Evolutionary conservation across 257 asterid species (phyloP), one percentile per base, ranked within the genome.

Genomic region (Coffea eugenioides): DNA sequence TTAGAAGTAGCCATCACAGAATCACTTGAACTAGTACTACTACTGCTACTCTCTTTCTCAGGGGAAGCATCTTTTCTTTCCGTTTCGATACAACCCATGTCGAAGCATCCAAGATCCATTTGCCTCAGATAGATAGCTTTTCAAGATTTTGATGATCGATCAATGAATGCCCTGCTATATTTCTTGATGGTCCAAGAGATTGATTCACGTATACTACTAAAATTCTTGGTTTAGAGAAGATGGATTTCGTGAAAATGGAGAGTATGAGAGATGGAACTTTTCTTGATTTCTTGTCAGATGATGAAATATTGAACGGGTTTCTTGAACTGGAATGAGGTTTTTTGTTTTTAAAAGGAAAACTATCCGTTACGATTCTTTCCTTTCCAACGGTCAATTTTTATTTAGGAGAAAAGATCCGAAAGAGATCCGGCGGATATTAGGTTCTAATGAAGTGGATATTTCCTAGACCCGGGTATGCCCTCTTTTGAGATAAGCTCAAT

Each of bases 61-160:
- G 77, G 76, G 79, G 82, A 81, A 75, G 72, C 56, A 34, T 75
- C 91, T 56, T 80, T 81, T 69, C 65, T 86, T 57, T 80, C 83
- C 80, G 89, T 90, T 82, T 90, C 97, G 39, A 90, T 75, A 78
- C 97, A 95, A 20, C 98, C 97, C 94, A 92, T 88, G 66, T 94
- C 97, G 36, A 91, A 85, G 79, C 97, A 92, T 54, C 98, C 98
- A 73, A 92, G 90, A 92, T 96, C 97, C 99, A 93, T 93, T 72
- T 65, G 45, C 31, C 59, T 67, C 43, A 20, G 65, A 31, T 18
- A 31, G 43, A 3, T 39, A 31, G 68, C 3, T 45, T 31, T 73
- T 65, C 20, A 27, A 57, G 39, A 20, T 46, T 56, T 75, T 56
- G 69, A 84, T 20, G 77, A 79, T 59, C 79, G 71, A 61, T 51